phyloP scores from a whole-genome alignment of 257 asterid species.

The Scutellaria galericulata region DNA sequence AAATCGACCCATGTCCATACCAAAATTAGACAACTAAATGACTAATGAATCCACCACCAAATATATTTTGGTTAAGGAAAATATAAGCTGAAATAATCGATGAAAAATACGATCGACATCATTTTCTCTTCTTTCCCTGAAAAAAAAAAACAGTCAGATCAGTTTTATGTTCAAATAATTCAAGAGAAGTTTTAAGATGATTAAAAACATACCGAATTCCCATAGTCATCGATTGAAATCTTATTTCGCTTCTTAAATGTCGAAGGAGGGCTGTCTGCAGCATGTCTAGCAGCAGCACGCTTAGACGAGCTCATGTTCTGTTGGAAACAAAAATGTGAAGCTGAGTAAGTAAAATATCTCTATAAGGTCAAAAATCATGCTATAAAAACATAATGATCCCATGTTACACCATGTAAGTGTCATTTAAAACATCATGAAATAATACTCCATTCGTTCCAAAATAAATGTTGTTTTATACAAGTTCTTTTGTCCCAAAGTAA shows the following conservation, averaged over 20 bases:
- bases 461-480: too few relatives aligned
- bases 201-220: slow-evolving; percentile 56
- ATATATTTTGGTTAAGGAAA: background rate
- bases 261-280: slow-evolving; percentile 75
- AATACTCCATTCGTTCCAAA: too few relatives aligned
- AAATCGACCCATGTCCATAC: background rate
- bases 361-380: background rate
- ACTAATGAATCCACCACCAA: background rate
- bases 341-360: background rate
- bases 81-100: background rate
- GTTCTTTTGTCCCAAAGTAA: too few relatives aligned
- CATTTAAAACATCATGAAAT: background rate
- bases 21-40: background rate
- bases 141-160: background rate
- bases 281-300: slow-evolving; percentile 69
- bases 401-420: background rate
- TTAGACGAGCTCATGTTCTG: slow-evolving; percentile 77
- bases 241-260: slow-evolving; percentile 70
- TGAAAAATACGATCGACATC: slow-evolving; percentile 30
- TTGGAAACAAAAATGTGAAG: background rate
- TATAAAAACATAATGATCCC: background rate
- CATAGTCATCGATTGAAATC: slow-evolving; percentile 64
- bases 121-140: slow-evolving; percentile 78
- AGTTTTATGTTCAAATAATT: background rate
- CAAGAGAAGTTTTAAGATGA: background rate